phyloP scores from a whole-genome alignment of 2,329 filamentous ascomycete genomes.

The Pyrenochaeta sp. region DNA sequence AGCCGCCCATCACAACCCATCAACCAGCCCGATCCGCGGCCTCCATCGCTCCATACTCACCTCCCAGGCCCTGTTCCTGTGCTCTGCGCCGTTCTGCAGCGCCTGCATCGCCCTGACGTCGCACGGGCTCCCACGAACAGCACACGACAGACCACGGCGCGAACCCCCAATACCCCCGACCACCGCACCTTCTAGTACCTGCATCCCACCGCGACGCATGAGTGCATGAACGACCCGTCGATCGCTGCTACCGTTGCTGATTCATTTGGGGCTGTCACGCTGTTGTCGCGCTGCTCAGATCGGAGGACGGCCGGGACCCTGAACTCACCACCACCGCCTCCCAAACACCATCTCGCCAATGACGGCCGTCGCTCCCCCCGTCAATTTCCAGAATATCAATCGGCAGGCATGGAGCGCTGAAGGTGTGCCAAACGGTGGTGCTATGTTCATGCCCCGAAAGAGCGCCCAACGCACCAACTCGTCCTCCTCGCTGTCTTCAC shows the following conservation, averaged over 20 bases:
- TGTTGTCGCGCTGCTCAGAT: slow-evolving; percentile 39
- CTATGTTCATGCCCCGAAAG: slow-evolving; percentile 91
- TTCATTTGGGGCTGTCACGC: slow-evolving; percentile 35
- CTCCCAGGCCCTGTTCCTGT: slow-evolving; percentile 24
- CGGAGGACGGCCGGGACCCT: slow-evolving; percentile 30
- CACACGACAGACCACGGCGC: slow-evolving; percentile 44
- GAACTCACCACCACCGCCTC: slow-evolving; percentile 21
- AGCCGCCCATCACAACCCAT: slow-evolving; percentile 31
- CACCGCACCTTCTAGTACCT: slow-evolving; percentile 19
- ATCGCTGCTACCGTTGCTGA: slow-evolving; percentile 25
- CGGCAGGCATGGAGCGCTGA: slow-evolving; percentile 70
- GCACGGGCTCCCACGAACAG: slow-evolving; percentile 45
- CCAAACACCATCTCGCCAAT: slow-evolving; percentile 53
- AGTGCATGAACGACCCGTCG: slow-evolving; percentile 32
- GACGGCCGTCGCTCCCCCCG: slow-evolving; percentile 73
- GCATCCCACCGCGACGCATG: slow-evolving; percentile 34
- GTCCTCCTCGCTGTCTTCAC: slow-evolving; percentile 78
- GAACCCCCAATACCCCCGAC: slow-evolving; percentile 15
- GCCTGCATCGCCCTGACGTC: slow-evolving; percentile 37
- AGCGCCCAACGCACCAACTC: slow-evolving; percentile 85
- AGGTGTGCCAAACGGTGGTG: slow-evolving; percentile 67
- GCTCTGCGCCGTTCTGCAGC: slow-evolving; percentile 20
- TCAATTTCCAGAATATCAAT: slow-evolving; percentile 68
- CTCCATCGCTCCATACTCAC: slow-evolving; percentile 18
- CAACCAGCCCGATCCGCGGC: slow-evolving; percentile 22